These are phyloP conservation scores for Podila horticola DNA, from an alignment of 192 early-diverging fungal genomes.

Conservation along the genomic window DNA sequence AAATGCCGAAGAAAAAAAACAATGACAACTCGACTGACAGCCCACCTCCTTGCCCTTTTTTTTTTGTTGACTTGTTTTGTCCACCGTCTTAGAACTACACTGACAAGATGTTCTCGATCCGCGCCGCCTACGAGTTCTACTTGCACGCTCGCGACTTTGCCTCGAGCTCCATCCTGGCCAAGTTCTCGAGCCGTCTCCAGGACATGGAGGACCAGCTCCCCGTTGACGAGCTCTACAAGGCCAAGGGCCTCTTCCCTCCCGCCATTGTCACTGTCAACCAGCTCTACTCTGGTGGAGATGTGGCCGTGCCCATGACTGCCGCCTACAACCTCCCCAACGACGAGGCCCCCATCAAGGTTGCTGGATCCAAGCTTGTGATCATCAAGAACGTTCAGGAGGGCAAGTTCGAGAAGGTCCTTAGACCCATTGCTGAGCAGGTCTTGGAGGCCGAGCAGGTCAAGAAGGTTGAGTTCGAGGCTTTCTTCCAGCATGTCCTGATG, in stretches of 20 bases:
- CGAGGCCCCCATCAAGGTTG: constrained; percentile 74
- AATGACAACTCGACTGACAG: background rate
- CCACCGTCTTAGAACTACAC: constrained; percentile 59
- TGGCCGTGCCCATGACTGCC: constrained; percentile 78
- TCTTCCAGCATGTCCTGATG: constrained; percentile 75
- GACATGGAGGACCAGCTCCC: constrained; percentile 74
- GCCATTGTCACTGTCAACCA: constrained; percentile 83
- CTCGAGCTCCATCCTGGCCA: constrained; percentile 64
- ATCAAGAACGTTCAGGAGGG: constrained; percentile 84
- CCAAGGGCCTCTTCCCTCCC: constrained; percentile 67
- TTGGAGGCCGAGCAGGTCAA: constrained; percentile 61
- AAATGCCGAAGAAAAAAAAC: background rate
- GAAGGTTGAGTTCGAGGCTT: constrained; percentile 73
- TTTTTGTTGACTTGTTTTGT: background rate
- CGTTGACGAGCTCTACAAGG: constrained; percentile 72
- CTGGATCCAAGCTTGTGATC: constrained; percentile 75
- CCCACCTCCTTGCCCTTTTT: background rate
- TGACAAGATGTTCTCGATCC: constrained; percentile 71
- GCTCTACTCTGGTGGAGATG: constrained; percentile 76
- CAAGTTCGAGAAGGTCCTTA: constrained; percentile 71
- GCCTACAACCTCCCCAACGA: constrained; percentile 85
- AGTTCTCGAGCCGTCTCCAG: constrained; percentile 72
- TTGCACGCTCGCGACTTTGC: constrained; percentile 73
- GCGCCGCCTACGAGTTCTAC: constrained; percentile 77
- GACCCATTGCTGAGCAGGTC: constrained; percentile 68